Conservation (phyloP, 2,329 filamentous ascomycete genomes). For the Cladobotryum mycophilum region DNA sequence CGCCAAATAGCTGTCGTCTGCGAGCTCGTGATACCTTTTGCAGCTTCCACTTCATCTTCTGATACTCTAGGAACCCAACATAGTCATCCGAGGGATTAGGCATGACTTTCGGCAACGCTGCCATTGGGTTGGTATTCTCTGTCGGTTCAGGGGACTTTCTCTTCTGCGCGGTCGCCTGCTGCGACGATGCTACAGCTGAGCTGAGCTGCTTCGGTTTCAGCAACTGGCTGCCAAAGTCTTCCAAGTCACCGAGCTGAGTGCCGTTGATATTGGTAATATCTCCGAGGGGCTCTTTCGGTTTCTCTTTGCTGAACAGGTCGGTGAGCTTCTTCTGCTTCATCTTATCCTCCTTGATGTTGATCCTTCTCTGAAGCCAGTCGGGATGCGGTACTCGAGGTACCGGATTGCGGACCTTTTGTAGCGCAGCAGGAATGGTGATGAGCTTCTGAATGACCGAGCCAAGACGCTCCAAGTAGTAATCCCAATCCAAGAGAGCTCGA, state of each 20-base stretch:
- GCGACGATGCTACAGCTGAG: conserved; percentile 50
- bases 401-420: conserved; percentile 92
- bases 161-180: conserved; percentile 51
- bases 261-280: conserved; percentile 64
- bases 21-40: conserved; percentile 85
- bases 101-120: conserved; percentile 75
- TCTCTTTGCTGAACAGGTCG: conserved; percentile 63
- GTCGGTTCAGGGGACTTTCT: conserved; percentile 66
- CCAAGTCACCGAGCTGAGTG: conserved; percentile 59
- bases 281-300: conserved; percentile 61
- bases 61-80: conserved; percentile 78
- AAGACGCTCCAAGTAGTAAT: conserved; percentile 92
- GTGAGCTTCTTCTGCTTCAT: conserved; percentile 99
- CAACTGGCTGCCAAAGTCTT: conserved; percentile 70
- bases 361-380: conserved; percentile 91
- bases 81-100: conserved; percentile 84
- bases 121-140: conserved; percentile 69
- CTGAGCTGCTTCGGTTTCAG: conserved; percentile 57
- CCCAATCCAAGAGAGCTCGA: conserved; percentile 85
- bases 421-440: conserved; percentile 93
- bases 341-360: conserved; percentile 92
- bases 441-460: conserved; percentile 98
- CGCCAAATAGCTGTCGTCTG: conserved; percentile 86
- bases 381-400: conserved; percentile 90
- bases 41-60: conserved; percentile 98